Base-by-base conservation (phyloP, 331 rosid genomes). In the Quercus lobata region DNA sequence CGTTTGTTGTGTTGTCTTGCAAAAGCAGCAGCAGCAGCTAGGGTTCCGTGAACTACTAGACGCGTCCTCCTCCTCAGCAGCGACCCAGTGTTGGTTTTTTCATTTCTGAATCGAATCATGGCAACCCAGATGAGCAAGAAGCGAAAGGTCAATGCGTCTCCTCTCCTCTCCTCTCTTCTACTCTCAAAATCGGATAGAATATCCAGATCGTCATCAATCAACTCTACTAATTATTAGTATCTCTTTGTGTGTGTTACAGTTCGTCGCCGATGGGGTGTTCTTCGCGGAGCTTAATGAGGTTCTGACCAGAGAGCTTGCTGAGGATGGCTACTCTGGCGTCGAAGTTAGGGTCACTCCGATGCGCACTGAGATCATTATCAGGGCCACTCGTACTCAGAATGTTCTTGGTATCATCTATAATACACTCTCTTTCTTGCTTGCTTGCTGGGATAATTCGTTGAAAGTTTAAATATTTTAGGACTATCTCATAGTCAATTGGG, bases 281-380 rank as follows among this genome's bases (percentile, higher is more conserved):
- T 94, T 89, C 79, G 98, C 97, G 9, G 98, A 94, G 85, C 85
- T 94, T 76, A 94, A 94, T 17, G 98, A 94, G 83, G 92, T 94
- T 81, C 80, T 94, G 55, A 94, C 97, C 22, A 84, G 98, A 61
- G 98, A 94, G 89, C 89, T 94, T 2, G 98, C 97, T 2, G 97
- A 94, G 76, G 97, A 92, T 32, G 98, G 97, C 1, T 94, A 94
- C 89, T 94, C 98, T 1, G 98, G 97, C 24, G 98, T 92, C 4
- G 97, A 94, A 79, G 98, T 94, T 63, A 91, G 98, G 73, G 98
- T 94, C 29, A 94, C 98, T 6, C 98, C 98, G 1, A 88, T 92
- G 95, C 92, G 98, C 3, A 94, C 98, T 3, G 98, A 94, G 88
- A 94, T 94, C 88, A 94, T 94, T 18, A 94, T 94, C 86, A 88